phyloP scores from a whole-genome alignment of 345 rosid species.

The Eucalyptus virginea region DNA sequence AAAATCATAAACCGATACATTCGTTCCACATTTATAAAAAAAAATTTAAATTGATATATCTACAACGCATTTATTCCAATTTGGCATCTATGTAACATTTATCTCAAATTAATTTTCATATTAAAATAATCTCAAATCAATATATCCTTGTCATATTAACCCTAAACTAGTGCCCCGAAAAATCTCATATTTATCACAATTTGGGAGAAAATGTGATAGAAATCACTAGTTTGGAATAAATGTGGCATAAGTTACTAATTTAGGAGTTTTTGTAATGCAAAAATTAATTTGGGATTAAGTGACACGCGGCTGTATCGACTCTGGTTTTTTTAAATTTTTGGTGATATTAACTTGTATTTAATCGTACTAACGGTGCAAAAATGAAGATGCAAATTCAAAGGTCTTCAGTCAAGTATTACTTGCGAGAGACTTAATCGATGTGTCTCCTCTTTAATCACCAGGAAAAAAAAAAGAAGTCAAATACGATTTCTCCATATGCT shows the following conservation, averaged over 20 bases:
- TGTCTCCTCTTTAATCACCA: not conserved
- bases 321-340: too few relatives aligned
- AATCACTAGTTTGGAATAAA: too few relatives aligned
- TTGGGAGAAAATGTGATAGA: fast-evolving
- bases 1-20: fast-evolving
- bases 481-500: not conserved
- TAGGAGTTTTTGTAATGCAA: too few relatives aligned
- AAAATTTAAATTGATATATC: fast-evolving
- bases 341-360: not conserved
- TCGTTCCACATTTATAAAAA: fast-evolving
- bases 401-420: not conserved
- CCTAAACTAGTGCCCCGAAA: not conserved
- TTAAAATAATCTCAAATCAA: too few relatives aligned
- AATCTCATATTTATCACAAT: too few relatives aligned
- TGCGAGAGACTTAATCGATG: not conserved
- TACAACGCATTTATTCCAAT: fast-evolving
- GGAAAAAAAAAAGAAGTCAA: too few relatives aligned
- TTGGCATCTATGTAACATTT: fast-evolving
- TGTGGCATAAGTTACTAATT: fast-evolving
- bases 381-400: not conserved
- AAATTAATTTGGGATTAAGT: too few relatives aligned
- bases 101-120: not conserved
- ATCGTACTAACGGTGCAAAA: not conserved
- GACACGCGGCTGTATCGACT: too few relatives aligned
- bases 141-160: too few relatives aligned